Evolutionary conservation across 257 asterid species (phyloP), one percentile per base, ranked within the genome.

Genomic region (Ballota nigra): DNA sequence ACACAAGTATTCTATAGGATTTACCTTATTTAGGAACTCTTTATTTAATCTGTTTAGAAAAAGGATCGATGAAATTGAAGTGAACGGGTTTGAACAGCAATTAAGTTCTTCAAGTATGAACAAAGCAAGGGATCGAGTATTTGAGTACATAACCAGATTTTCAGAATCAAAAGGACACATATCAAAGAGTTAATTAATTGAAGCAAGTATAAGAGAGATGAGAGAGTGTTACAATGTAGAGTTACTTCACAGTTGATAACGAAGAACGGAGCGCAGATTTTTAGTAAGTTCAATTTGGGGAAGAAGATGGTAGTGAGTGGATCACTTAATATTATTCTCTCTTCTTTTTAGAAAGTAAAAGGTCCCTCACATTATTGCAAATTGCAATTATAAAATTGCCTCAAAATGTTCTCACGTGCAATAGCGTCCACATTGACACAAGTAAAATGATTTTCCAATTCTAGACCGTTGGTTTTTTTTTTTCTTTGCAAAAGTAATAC

Each of bases 171-270:
- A 26, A 3, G 2, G 3, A 34, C 18, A 49, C 47, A 57, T 41
- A 29, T 16, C 20, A 1, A 66, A 77, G 4, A 58, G 55, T 36
- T 18, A 64, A 69, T 7, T 29, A 58, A 58, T 36, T 56, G 71
- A 19, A 53, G 64, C 47, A 36, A 28, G 22, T 68, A 41, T 13
- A n/a, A 72, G 24, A 24, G 63, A 71, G 75, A 79, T 70, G 77
- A 31, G 61, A 60, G 70, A 74, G 8, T 29, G 49, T 51, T 79
- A 75, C 80, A 20, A 55, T 34, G 6, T 26, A 19, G 72, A 40
- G 58, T 68, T 36, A 65, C 78, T 36, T 45, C 71, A 67, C 16
- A 41, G 61, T 55, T 68, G 2, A 11, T 19, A 75, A 8, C 57
- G 53, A 52, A 6, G 58, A 71, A 51, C 20, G 15, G 13, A 62